A percentile compares a stretch with the other conserved stretches of the same genome.
These are phyloP conservation scores for Aegilops tauschii DNA, from an alignment of 176 grass and related monocot species.

Conservation along the genomic window DNA sequence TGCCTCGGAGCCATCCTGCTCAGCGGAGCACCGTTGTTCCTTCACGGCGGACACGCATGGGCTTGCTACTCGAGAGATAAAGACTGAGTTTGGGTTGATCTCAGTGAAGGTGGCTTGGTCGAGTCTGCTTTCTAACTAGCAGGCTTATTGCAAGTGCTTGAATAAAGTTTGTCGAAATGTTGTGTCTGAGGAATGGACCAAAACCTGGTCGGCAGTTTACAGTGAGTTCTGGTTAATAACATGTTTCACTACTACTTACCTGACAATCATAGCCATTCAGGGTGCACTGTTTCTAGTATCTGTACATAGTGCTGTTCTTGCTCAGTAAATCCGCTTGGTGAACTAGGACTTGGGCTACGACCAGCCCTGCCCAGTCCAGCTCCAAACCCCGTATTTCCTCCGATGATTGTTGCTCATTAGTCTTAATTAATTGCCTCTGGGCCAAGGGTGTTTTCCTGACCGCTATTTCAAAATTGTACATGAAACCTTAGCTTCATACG, in stretches of 20 bases:
- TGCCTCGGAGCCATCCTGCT: not conserved
- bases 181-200: not conserved
- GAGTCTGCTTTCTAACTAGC: not conserved
- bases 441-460: too few species aligned
- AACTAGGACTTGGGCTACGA: too few species aligned
- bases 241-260: not conserved
- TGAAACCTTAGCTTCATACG: too few species aligned
- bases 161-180: not conserved
- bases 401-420: too few species aligned
- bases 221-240: not conserved
- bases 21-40: not conserved
- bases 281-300: not conserved
- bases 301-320: too few species aligned
- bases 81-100: not conserved
- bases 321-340: too few species aligned
- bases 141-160: not conserved
- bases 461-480: too few species aligned
- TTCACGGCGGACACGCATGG: not conserved
- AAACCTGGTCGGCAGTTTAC: not conserved
- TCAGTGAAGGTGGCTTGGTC: constrained; percentile 10
- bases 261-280: not conserved
- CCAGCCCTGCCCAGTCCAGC: too few species aligned
- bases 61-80: not conserved
- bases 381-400: too few species aligned
- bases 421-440: too few species aligned